A percentile compares a stretch with the other conserved stretches of the same genome.
These are phyloP conservation scores for Cyanodermella asteris DNA, from an alignment of 2,329 filamentous ascomycete genomes.

Conservation along the genomic window DNA sequence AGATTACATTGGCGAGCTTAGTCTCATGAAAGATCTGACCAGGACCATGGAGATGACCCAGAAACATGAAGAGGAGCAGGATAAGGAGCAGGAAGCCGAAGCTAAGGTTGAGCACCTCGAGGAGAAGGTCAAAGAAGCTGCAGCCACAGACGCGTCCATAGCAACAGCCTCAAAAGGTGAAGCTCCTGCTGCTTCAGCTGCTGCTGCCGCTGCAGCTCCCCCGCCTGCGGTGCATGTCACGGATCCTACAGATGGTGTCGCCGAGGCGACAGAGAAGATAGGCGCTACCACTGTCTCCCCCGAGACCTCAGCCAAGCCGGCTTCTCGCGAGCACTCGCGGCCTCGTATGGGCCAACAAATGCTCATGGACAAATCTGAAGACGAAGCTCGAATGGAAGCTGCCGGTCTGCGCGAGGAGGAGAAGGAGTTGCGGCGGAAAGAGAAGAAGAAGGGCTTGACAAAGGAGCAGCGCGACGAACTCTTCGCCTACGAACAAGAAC, in stretches of 20 bases:
- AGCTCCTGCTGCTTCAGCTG: conserved; percentile 8
- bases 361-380: conserved; percentile 72
- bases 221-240: conserved; percentile 42
- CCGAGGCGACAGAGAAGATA: no score
- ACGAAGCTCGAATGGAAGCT: conserved; percentile 43
- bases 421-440: conserved; percentile 54
- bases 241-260: no score
- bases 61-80: conserved; percentile 53
- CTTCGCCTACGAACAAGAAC: conserved; percentile 69
- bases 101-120: conserved; percentile 26
- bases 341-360: conserved; percentile 54
- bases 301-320: no score
- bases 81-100: conserved; percentile 30
- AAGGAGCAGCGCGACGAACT: conserved; percentile 91
- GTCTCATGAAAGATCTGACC: conserved; percentile 93
- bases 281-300: no score
- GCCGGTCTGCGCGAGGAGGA: conserved; percentile 49
- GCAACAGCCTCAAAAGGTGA: conserved; percentile 22
- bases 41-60: conserved; percentile 97
- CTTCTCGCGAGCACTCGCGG: no score
- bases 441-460: conserved; percentile 72
- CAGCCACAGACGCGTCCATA: no score
- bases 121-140: conserved; percentile 23
- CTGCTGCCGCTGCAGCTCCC: conserved; percentile 27
- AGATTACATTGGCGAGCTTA: conserved; percentile 96